Conservation (phyloP, 495 filamentous ascomycete species). For the Hypoxylon cercidicola region DNA sequence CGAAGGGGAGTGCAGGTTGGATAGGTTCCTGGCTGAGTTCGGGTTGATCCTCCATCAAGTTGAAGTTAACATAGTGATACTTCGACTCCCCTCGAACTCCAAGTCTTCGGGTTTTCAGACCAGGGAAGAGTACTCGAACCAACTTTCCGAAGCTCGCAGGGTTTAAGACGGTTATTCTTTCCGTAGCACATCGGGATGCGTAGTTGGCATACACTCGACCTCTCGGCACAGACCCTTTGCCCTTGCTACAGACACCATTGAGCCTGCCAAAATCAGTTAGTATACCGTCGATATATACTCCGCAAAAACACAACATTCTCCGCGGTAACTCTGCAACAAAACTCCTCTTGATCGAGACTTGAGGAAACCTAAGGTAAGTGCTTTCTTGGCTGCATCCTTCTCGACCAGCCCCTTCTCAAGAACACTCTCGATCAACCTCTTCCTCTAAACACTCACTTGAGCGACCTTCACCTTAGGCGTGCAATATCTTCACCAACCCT, state of each 20-base stretch:
- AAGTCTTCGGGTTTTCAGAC: constrained; percentile 88
- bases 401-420: too few species aligned
- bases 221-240: constrained; percentile 85
- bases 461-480: too few species aligned
- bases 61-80: constrained; percentile 95
- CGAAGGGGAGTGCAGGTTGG: constrained; percentile 51
- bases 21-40: constrained; percentile 52
- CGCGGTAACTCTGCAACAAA: too few species aligned
- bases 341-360: too few species aligned
- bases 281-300: not conserved
- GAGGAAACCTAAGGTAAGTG: too few species aligned
- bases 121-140: constrained; percentile 93
- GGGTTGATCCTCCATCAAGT: constrained; percentile 71
- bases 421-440: too few species aligned
- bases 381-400: too few species aligned
- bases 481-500: too few species aligned
- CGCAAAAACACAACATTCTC: too few species aligned
- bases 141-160: constrained; percentile 98
- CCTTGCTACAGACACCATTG: constrained; percentile 80
- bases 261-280: constrained; percentile 67
- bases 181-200: constrained; percentile 86
- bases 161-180: constrained; percentile 91
- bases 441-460: too few species aligned
- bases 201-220: constrained; percentile 95
- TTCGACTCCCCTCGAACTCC: constrained; percentile 97